phyloP scores from a whole-genome alignment of 192 early-diverging fungal species.

The Diversispora epigaea region DNA sequence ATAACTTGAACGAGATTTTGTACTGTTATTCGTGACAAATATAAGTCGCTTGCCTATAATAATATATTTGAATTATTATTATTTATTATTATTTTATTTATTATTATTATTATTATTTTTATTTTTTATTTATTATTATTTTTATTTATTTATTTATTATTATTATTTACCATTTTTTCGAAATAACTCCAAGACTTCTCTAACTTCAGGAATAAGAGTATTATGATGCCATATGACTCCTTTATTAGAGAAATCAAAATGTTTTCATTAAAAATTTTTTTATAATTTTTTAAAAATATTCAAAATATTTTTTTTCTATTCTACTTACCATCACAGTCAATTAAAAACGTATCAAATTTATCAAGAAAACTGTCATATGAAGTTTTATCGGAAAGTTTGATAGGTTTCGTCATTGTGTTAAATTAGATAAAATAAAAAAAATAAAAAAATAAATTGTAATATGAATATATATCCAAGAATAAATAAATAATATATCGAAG shows the following conservation, averaged over 20 bases:
- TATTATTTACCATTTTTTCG: conserved; percentile 56
- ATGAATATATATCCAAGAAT: too few relatives aligned
- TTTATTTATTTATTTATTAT: too few relatives aligned
- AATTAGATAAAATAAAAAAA: background rate
- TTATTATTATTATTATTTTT: background rate
- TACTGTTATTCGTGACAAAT: conserved; percentile 98
- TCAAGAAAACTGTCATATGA: conserved; percentile 66
- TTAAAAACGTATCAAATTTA: conserved; percentile 86
- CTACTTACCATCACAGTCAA: conserved; percentile 91
- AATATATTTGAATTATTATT: background rate
- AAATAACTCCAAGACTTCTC: conserved; percentile 71
- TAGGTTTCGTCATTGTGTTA: conserved; percentile 16
- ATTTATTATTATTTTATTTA: background rate
- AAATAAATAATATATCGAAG: too few relatives aligned
- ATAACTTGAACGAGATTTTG: conserved; percentile 80
- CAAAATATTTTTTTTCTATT: background rate
- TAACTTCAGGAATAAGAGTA: conserved; percentile 64
- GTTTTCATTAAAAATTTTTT: background rate
- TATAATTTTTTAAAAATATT: background rate
- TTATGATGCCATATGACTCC: conserved; percentile 91
- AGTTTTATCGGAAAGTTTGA: conserved; percentile 48
- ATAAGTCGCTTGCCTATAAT: conserved; percentile 79
- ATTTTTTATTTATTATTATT: too few relatives aligned
- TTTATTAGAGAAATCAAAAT: conserved; percentile 32
- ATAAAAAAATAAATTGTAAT: background rate